Evolutionary conservation across 2,329 filamentous ascomycete genomes (phyloP), one percentile per base, ranked within the genome.

Genomic region (Fusarium pseudograminearum): DNA sequence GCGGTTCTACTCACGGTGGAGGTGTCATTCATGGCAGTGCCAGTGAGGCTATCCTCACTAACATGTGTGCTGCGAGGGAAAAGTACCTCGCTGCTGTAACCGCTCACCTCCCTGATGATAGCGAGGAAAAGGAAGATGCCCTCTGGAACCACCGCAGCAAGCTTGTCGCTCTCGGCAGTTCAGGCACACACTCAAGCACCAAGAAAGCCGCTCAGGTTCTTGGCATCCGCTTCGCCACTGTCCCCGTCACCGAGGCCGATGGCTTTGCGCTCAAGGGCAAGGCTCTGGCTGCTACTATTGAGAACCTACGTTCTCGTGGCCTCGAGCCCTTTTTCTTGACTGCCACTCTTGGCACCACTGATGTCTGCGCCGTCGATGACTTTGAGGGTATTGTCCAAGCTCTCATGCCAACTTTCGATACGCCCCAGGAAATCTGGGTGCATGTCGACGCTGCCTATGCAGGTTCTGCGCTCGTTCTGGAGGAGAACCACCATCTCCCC

Each of bases 11-110:
- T 9, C 78, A 79, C 61, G 94, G 94, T 40, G 95, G 95, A 22
- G 95, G 95, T 33, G 94, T 98, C n/a, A 96, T 98, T 67, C 94
- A 98, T 78, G 94, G 95, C 24, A 94, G 90, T 34, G 94, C 95
- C 1, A 94, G 91, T 62, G 95, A 98, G 81, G 93, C 94, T 16
- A 87, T 97, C 44, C 87, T 96, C 8, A 97, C 93, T 0, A 90
- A 92, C 69, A 91, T 98, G 85, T 91, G 97, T 3, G 94, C 94
- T 4, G 95, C 95, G 0, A 85, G 94, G 15, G 95, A 98, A 76
- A 87, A 91, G 77, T 93, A 91, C 76, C 84, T 96, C 9, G 83
- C 86, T 22, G 86, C 88, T 57, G 86, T 86, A 11, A 86, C 87
- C 1, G 83, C 85, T 7, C 78, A 84, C 59, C 77, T 87, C 38